Evolutionary conservation across 352 stramenopile species (phyloP).

Genomic region (Globisporangium takayamanum): DNA sequence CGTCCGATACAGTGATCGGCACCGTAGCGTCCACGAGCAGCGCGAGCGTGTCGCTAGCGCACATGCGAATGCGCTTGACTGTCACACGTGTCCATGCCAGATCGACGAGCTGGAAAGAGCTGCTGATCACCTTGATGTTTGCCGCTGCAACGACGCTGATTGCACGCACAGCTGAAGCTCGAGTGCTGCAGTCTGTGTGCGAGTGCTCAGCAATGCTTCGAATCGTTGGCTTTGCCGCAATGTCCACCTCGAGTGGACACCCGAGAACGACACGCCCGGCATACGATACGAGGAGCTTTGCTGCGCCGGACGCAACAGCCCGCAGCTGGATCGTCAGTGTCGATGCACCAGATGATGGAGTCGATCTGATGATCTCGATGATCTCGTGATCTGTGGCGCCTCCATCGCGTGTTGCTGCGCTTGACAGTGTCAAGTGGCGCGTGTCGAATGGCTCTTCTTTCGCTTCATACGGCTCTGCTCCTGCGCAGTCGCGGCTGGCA

Average conservation of each 20-base stretch:
- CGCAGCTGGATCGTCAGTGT: neutral
- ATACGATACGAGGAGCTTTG: neutral
- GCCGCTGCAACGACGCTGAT: neutral
- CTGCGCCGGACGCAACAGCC: neutral
- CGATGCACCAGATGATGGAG: neutral
- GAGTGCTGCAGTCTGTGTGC: neutral
- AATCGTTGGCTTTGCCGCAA: neutral
- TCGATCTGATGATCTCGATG: neutral
- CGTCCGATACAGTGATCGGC: neutral
- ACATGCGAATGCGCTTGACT: slow-evolving; percentile 2
- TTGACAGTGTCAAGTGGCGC: neutral
- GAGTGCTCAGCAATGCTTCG: neutral
- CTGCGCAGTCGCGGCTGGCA: neutral
- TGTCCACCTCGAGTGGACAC: slow-evolving; percentile 4
- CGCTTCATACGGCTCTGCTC: neutral
- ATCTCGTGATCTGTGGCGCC: neutral
- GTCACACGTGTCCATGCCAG: neutral
- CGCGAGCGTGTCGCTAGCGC: slow-evolving; percentile 1
- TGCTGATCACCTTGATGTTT: no score
- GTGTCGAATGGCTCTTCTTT: neutral
- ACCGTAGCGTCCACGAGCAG: slow-evolving; percentile 2
- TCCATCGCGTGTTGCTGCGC: neutral
- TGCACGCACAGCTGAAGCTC: neutral
- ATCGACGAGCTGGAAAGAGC: neutral
- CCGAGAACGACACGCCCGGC: slow-evolving; percentile 1